Evolutionary conservation across 257 asterid species (phyloP).

Genomic region (Solanum piurae): DNA sequence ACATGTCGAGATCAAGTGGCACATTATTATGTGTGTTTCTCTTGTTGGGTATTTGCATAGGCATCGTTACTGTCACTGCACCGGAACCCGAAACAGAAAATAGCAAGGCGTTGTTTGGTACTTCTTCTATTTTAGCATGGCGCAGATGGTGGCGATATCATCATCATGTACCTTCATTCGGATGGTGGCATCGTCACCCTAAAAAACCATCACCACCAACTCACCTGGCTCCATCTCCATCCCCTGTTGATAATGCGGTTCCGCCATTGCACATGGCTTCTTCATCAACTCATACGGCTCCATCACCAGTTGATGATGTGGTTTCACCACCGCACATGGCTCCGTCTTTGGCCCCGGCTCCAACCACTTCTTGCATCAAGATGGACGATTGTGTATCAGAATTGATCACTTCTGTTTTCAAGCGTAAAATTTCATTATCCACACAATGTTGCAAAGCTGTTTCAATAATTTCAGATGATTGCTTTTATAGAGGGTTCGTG

Average conservation of each 20-base stretch:
- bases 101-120: not conserved
- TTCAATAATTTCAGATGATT: constrained; percentile 9
- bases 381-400: constrained; percentile 2
- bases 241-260: not conserved
- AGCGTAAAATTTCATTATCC: not conserved
- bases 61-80: not conserved
- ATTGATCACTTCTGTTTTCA: not conserved
- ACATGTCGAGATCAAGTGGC: not conserved
- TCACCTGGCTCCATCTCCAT: not conserved
- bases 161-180: not conserved
- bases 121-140: not conserved
- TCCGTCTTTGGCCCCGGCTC: not conserved
- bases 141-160: not conserved
- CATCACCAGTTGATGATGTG: not conserved
- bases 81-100: not conserved
- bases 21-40: not conserved
- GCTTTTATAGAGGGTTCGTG: constrained; percentile 1
- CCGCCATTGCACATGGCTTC: not conserved
- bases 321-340: not conserved
- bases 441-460: not conserved
- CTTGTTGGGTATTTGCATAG: not conserved
- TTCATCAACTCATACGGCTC: not conserved
- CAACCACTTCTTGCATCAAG: not conserved
- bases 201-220: not conserved
- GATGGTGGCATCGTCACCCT: not conserved